Evolutionary conservation across 768 basidiomycete species (phyloP).

Genomic region (Lanmaoa pseudosensibilis): DNA sequence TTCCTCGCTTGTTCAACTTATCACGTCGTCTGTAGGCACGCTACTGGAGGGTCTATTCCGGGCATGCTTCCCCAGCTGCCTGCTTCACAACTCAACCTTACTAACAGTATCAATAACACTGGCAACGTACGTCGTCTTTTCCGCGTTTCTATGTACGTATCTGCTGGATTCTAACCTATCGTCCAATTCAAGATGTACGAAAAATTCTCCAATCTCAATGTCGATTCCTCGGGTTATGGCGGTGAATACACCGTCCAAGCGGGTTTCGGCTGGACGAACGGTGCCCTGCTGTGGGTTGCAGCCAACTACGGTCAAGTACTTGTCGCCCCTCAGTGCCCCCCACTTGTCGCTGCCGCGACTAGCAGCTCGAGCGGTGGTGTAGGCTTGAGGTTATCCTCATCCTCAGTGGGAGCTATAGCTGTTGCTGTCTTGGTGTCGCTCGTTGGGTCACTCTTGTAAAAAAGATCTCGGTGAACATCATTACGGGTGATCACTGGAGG

Average conservation of each 20-base stretch:
- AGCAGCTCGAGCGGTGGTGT: conserved; percentile 5
- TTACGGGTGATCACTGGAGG: too few species aligned
- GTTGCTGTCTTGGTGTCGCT: not conserved
- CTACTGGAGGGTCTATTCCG: conserved; percentile 84
- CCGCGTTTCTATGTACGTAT: too few species aligned
- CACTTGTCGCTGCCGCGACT: conserved; percentile 25
- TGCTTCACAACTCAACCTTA: conserved; percentile 66
- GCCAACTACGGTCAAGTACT: conserved; percentile 62
- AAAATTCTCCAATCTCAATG: conserved; percentile 78
- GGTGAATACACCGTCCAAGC: conserved; percentile 90
- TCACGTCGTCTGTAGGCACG: conserved; percentile 50
- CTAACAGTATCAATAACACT: conserved; percentile 61
- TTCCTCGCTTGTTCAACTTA: not conserved
- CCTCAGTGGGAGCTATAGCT: not conserved
- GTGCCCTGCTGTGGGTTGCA: conserved; percentile 74
- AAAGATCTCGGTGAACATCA: not conserved
- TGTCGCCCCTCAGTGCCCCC: conserved; percentile 63
- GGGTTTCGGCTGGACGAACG: conserved; percentile 91
- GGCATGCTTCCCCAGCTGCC: conserved; percentile 69
- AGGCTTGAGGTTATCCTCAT: not conserved
- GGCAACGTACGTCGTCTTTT: conserved; percentile 60
- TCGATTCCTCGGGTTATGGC: conserved; percentile 76
- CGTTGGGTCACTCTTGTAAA: conserved; percentile 1
- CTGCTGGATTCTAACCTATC: not conserved
- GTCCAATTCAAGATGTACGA: conserved; percentile 68